phyloP scores from a whole-genome alignment of 257 asterid genomes.

The Ballota nigra region DNA sequence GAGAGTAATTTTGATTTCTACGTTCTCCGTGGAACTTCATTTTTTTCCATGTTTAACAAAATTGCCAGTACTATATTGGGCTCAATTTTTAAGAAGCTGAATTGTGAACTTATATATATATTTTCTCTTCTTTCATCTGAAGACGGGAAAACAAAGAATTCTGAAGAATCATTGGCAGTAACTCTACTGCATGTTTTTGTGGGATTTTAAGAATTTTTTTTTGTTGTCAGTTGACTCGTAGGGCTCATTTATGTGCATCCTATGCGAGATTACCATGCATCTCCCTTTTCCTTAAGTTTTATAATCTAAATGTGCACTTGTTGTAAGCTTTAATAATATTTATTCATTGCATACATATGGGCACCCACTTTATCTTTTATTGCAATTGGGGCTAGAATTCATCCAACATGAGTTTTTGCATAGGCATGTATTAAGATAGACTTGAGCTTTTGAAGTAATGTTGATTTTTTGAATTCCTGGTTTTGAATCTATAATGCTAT shows the following conservation, averaged over 20 bases:
- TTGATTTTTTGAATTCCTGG: not conserved
- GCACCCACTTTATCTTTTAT: not conserved
- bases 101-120: not conserved
- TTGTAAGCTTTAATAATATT: too few relatives aligned
- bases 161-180: conserved; percentile 10
- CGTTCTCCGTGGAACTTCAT: conserved; percentile 10
- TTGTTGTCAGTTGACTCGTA: not conserved
- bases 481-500: not conserved
- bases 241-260: too few relatives aligned
- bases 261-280: too few relatives aligned
- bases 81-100: not conserved
- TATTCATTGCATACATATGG: too few relatives aligned
- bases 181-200: not conserved
- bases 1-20: too few relatives aligned
- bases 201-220: conserved; percentile 6
- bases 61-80: not conserved
- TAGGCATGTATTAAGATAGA: not conserved
- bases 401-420: not conserved
- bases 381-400: not conserved
- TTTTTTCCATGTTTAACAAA: not conserved
- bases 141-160: not conserved
- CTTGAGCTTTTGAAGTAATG: not conserved
- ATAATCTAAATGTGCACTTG: too few relatives aligned
- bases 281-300: too few relatives aligned
- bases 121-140: not conserved